These are phyloP conservation scores for Acorus calamus DNA, from an alignment of 106 monocot genomes.

Conservation along the genomic window DNA sequence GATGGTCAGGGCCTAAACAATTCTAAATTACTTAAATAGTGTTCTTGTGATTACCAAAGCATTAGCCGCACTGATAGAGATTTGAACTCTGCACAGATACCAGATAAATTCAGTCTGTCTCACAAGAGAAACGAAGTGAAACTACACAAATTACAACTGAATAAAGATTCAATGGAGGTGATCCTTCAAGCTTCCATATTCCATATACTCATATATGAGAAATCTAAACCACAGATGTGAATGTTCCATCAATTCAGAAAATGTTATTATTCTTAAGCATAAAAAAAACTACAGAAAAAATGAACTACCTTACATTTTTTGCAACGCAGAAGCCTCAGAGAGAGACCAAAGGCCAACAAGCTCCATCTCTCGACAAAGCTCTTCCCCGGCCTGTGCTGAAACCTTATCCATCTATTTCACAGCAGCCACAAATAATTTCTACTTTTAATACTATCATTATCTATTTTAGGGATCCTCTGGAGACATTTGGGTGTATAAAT, in stretches of 20 bases:
- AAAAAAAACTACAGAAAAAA: slow-evolving; percentile 1
- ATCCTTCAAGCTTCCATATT: slow-evolving; percentile 92
- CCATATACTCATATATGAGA: slow-evolving; percentile 93
- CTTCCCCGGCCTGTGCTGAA: slow-evolving; percentile 79
- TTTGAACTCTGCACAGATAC: slow-evolving; percentile 38
- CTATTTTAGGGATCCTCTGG: too few species aligned
- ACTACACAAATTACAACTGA: background rate
- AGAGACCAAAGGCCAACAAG: slow-evolving; percentile 79
- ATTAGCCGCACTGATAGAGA: slow-evolving; percentile 84
- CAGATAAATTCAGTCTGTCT: slow-evolving; percentile 20
- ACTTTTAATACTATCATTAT: too few species aligned
- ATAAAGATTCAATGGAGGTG: slow-evolving; percentile 60
- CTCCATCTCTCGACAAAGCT: slow-evolving; percentile 80
- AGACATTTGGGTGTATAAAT: too few species aligned
- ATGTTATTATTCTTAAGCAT: too few species aligned
- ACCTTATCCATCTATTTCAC: slow-evolving; percentile 84
- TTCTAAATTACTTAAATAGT: background rate
- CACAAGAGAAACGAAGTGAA: background rate
- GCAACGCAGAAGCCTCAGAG: slow-evolving; percentile 71
- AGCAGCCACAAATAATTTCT: slow-evolving; percentile 24
- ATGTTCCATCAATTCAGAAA: slow-evolving; percentile 1
- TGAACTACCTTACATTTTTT: slow-evolving; percentile 55
- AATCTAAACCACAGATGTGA: slow-evolving; percentile 30
- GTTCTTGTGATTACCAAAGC: slow-evolving; percentile 51
- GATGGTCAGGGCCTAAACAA: background rate